phyloP scores from a whole-genome alignment of 352 stramenopile genomes.

The Phytophthora capsici region DNA sequence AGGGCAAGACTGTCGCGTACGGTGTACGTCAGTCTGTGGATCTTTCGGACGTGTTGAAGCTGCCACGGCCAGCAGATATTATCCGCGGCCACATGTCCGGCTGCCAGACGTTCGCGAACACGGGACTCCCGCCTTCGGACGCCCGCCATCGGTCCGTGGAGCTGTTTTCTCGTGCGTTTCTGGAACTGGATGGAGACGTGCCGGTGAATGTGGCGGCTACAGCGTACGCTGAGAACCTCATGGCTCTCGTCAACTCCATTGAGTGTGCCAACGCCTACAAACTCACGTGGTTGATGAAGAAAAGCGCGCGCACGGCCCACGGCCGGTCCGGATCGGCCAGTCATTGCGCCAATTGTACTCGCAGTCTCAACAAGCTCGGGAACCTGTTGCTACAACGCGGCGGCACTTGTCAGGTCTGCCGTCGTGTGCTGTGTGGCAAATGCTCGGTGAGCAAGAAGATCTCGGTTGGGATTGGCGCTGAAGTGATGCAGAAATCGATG shows the following conservation, averaged over 20 bases:
- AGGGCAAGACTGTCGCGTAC: conserved; percentile 37
- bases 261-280: conserved; percentile 44
- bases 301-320: conserved; percentile 10
- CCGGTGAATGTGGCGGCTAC: conserved; percentile 23
- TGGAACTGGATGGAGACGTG: conserved; percentile 36
- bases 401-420: conserved; percentile 38
- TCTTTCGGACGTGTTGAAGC: conserved; percentile 30
- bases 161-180: conserved; percentile 37
- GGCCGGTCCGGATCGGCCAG: conserved; percentile 14
- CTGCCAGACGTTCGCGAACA: conserved; percentile 39
- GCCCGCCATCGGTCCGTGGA: conserved; percentile 29
- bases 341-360: conserved; percentile 38
- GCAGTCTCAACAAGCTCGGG: conserved; percentile 41
- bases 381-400: conserved; percentile 30
- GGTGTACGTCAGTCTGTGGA: conserved; percentile 37
- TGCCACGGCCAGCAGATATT: conserved; percentile 34
- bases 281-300: conserved; percentile 42
- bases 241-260: conserved; percentile 34
- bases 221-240: conserved; percentile 23
- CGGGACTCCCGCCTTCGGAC: conserved; percentile 13
- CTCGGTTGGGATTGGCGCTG: conserved; percentile 24
- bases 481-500: conserved; percentile 36
- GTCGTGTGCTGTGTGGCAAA: conserved; percentile 36
- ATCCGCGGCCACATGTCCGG: conserved; percentile 36
- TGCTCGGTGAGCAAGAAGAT: conserved; percentile 49